phyloP scores from a whole-genome alignment of 768 basidiomycete genomes.

The Candolleomyces aberdarensis region DNA sequence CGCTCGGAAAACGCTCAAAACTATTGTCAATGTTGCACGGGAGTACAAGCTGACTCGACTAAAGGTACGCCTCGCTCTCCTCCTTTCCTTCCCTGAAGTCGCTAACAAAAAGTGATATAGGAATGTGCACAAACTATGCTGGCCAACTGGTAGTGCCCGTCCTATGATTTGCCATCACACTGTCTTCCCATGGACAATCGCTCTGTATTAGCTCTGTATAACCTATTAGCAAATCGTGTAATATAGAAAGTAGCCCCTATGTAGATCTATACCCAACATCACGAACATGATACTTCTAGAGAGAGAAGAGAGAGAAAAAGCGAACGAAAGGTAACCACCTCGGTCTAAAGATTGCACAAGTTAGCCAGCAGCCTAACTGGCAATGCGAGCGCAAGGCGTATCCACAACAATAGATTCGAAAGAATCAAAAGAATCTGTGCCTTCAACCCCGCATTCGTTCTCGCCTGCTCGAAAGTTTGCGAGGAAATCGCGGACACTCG shows the following conservation, averaged over 20 bases:
- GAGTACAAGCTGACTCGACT: conserved; percentile 67
- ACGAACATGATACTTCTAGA: too few species aligned
- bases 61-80: conserved; percentile 45
- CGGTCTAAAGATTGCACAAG: not conserved
- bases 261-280: too few species aligned
- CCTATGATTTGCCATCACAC: not conserved
- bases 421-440: not conserved
- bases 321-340: not conserved
- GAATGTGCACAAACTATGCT: conserved; percentile 46
- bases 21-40: conserved; percentile 79
- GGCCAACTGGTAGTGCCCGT: conserved; percentile 33
- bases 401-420: not conserved
- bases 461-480: not conserved
- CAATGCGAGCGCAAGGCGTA: not conserved
- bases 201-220: not conserved
- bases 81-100: not conserved
- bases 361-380: not conserved
- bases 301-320: too few species aligned
- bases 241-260: too few species aligned
- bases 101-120: conserved; percentile 20
- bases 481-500: not conserved
- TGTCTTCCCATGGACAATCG: not conserved
- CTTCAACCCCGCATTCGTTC: not conserved
- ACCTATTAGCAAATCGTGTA: too few species aligned
- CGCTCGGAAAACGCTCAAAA: conserved; percentile 65